Percentiles rank a stretch among this genome's conserved stretches.
Conservation (phyloP, 805 yeast genomes). For the Candida odintsovae region DNA sequence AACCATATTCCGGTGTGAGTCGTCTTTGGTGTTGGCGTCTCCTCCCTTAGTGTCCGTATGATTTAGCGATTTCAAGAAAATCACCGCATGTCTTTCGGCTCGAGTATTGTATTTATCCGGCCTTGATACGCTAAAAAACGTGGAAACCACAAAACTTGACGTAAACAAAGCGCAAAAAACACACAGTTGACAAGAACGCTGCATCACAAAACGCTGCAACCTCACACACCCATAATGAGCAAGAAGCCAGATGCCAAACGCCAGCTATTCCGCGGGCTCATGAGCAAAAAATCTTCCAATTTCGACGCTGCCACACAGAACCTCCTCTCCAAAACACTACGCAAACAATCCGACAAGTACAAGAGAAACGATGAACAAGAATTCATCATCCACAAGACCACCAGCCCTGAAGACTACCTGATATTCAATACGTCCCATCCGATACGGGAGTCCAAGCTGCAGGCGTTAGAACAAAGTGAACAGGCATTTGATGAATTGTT, state of each 20-base stretch:
- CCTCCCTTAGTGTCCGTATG: too few relatives aligned
- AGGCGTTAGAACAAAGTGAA: constrained; percentile 20
- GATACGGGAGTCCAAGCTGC: constrained; percentile 20
- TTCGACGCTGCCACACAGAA: constrained; percentile 18
- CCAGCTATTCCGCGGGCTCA: constrained; percentile 20
- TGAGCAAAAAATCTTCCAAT: constrained; percentile 4
- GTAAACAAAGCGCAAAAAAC: too few relatives aligned
- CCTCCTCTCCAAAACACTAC: constrained; percentile 20
- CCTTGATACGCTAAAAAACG: too few relatives aligned
- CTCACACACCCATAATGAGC: neutral
- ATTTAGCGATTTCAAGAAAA: too few relatives aligned
- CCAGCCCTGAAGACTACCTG: constrained; percentile 20
- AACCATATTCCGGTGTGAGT: too few relatives aligned
- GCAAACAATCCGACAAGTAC: constrained; percentile 23
- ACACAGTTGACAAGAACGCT: too few relatives aligned
- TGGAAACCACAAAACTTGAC: too few relatives aligned
- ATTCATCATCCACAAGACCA: constrained; percentile 24
- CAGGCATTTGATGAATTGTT: constrained; percentile 21
- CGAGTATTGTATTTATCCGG: too few relatives aligned
- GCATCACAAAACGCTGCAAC: too few relatives aligned
- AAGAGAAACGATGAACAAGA: constrained; percentile 8
- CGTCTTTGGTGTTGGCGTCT: too few relatives aligned
- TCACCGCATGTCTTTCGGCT: too few relatives aligned
- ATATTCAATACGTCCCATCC: constrained; percentile 20
- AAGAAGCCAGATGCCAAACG: constrained; percentile 16